Conservation (phyloP, 805 yeast species). For the Saccharomycopsis javanensis region DNA sequence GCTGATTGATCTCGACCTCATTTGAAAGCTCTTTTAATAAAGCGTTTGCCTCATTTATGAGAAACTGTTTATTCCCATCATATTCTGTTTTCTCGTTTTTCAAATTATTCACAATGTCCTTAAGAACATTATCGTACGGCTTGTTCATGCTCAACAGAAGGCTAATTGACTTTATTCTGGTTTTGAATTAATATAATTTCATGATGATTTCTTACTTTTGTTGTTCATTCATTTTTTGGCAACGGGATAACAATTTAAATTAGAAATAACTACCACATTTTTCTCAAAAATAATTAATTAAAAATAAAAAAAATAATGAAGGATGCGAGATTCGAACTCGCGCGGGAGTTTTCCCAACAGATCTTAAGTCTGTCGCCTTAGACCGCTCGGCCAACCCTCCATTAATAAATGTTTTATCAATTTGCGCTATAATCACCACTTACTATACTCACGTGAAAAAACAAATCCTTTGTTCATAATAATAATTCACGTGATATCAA, state of each 20-base stretch:
- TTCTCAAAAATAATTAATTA: background rate
- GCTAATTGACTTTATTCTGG: no score
- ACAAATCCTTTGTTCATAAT: background rate
- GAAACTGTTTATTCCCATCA: background rate
- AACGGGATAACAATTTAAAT: background rate
- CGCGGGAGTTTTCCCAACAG: constrained; percentile 27
- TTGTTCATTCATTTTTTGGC: background rate
- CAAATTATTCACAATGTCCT: background rate
- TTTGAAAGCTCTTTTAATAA: background rate
- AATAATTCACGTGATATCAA: no score
- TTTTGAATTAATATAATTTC: no score
- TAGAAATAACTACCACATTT: background rate
- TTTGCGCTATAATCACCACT: no score
- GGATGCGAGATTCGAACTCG: constrained; percentile 28
- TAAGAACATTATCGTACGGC: background rate
- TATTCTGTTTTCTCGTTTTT: background rate
- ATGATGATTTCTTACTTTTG: background rate
- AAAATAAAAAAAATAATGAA: constrained; percentile 21
- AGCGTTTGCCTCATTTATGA: background rate
- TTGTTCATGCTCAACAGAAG: background rate
- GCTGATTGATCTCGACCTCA: background rate
- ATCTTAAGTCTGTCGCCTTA: constrained; percentile 28
- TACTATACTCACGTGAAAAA: background rate
- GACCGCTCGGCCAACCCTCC: constrained; percentile 28
- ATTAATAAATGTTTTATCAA: background rate